These are phyloP conservation scores for Psilocybe tampanensis DNA, from an alignment of 768 basidiomycete genomes.

Conservation along the genomic window DNA sequence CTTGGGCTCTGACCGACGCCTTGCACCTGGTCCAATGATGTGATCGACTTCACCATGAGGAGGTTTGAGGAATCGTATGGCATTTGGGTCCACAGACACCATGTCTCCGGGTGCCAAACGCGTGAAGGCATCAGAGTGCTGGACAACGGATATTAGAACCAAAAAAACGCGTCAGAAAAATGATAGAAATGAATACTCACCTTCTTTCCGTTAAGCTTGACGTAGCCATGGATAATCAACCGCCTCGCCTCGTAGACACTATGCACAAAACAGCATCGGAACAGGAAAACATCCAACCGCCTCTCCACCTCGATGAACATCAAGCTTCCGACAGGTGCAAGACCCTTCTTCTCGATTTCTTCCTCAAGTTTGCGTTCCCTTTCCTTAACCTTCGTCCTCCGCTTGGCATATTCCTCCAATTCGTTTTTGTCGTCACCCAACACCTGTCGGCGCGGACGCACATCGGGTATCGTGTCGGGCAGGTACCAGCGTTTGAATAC, in stretches of 20 bases:
- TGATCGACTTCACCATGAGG: conserved; percentile 37
- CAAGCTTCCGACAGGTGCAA: conserved; percentile 92
- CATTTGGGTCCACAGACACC: conserved; percentile 82
- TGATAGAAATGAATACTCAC: conserved; percentile 43
- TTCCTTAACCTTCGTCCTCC: conserved; percentile 42
- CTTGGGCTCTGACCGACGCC: neutral
- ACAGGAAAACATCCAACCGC: conserved; percentile 89
- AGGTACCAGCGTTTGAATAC: conserved; percentile 96
- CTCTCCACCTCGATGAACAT: conserved; percentile 97
- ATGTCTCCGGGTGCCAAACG: conserved; percentile 93
- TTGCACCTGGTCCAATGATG: conserved; percentile 25
- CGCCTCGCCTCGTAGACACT: conserved; percentile 90
- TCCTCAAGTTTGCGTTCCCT: conserved; percentile 46
- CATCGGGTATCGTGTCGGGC: conserved; percentile 83
- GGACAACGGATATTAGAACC: conserved; percentile 4
- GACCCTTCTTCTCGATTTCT: conserved; percentile 59
- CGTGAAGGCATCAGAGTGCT: conserved; percentile 87
- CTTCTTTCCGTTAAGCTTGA: conserved; percentile 87
- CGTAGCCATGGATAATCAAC: conserved; percentile 84
- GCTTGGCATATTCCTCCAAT: conserved; percentile 61
- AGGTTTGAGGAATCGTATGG: conserved; percentile 71
- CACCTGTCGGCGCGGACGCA: conserved; percentile 60
- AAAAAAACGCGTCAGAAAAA: neutral
- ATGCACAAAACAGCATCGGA: conserved; percentile 40
- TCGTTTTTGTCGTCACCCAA: conserved; percentile 45